phyloP scores from a whole-genome alignment of 2,329 filamentous ascomycete genomes.

The Penicillium concentricum region DNA sequence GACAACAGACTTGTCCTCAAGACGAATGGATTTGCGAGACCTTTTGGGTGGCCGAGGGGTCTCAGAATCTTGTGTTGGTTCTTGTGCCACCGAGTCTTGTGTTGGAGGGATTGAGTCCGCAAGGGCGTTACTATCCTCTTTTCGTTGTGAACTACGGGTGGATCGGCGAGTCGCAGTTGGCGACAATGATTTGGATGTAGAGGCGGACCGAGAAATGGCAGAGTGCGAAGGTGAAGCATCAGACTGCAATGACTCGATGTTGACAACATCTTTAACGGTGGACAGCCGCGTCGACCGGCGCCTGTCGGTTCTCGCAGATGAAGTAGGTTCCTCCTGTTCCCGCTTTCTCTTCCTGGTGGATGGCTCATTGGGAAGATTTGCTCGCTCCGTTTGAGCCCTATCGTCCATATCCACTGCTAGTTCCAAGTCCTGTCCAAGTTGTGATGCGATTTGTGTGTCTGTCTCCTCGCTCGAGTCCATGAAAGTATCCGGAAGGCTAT shows the following conservation, averaged over 20 bases:
- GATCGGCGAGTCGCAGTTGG: constrained; percentile 24
- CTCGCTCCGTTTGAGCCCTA: constrained; percentile 1
- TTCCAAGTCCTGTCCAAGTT: constrained; percentile 46
- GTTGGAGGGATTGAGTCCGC: background rate
- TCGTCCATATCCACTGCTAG: constrained; percentile 35
- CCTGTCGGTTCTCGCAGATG: constrained; percentile 22
- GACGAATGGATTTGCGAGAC: constrained; percentile 29
- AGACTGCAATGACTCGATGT: constrained; percentile 10
- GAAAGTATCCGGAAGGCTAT: background rate
- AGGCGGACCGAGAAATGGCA: background rate
- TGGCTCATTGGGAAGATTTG: constrained; percentile 10
- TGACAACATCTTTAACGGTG: constrained; percentile 13
- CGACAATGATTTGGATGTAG: constrained; percentile 12
- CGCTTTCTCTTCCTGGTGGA: constrained; percentile 38
- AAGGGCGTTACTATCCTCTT: background rate
- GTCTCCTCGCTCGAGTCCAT: constrained; percentile 39
- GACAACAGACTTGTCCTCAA: constrained; percentile 22
- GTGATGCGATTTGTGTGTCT: constrained; percentile 46
- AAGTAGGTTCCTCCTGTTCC: constrained; percentile 19
- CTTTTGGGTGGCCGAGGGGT: constrained; percentile 28
- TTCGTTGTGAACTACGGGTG: constrained; percentile 25
- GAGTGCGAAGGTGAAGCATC: constrained; percentile 15
- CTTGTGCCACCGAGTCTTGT: background rate
- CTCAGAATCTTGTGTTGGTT: constrained; percentile 5
- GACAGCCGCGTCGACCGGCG: constrained; percentile 33